Evolutionary conservation across 805 yeast genomes (phyloP).

Genomic region (Wickerhamiella hasegawae): DNA sequence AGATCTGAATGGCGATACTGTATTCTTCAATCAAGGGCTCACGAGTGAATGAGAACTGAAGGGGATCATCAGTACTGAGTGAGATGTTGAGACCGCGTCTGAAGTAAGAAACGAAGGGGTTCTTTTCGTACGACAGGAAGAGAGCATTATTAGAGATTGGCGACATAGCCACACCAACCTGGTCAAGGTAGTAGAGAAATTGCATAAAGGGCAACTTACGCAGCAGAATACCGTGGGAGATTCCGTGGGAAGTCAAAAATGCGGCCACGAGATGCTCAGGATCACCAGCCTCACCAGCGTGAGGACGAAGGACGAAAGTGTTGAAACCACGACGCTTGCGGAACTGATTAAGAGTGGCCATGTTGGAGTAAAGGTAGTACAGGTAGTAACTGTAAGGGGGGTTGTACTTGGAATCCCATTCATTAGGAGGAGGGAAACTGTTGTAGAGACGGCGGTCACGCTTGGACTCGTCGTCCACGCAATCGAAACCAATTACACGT

Average conservation of each 20-base stretch:
- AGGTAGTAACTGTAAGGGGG: conserved; percentile 97
- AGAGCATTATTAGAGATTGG: conserved; percentile 94
- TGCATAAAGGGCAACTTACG: conserved; percentile 93
- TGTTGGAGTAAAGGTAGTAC: conserved; percentile 74
- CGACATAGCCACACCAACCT: conserved; percentile 96
- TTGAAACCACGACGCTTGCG: conserved; percentile 60
- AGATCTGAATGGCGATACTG: conserved; percentile 95
- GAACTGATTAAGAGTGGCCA: conserved; percentile 75
- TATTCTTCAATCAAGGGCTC: conserved; percentile 97
- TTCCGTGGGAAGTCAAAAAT: conserved; percentile 76
- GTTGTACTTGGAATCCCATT: conserved; percentile 64
- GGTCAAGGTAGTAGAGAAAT: conserved; percentile 82
- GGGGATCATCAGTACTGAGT: conserved; percentile 91
- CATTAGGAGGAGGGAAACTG: conserved; percentile 70
- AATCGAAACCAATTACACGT: conserved; percentile 93
- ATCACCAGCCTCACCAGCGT: conserved; percentile 99
- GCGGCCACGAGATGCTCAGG: conserved; percentile 92
- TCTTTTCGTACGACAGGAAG: conserved; percentile 89
- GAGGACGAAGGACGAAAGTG: conserved; percentile 92
- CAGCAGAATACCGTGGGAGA: conserved; percentile 85
- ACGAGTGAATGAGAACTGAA: conserved; percentile 91
- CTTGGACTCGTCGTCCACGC: conserved; percentile 96
- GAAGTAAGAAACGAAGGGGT: conserved; percentile 85
- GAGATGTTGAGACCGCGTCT: conserved; percentile 89
- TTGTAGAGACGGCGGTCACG: conserved; percentile 67